A percentile compares a stretch with the other conserved stretches of the same genome.
These are phyloP conservation scores for Phytophthora parvispora DNA, from an alignment of 352 stramenopile species.

Conservation along the genomic window DNA sequence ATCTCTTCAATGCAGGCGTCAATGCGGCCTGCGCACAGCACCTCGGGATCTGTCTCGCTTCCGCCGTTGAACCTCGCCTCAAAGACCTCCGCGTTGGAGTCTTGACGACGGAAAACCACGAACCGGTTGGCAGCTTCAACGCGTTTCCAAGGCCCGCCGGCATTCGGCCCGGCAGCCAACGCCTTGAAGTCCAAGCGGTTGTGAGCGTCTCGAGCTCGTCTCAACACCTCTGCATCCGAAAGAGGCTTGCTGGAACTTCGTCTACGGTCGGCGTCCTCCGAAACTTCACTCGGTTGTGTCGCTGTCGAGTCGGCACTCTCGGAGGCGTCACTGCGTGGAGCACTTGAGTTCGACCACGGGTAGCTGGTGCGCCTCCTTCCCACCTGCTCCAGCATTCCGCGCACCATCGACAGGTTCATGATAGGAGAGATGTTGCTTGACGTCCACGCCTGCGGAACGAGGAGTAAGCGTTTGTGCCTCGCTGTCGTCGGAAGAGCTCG, in stretches of 20 bases:
- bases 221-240: slow-evolving; percentile 14
- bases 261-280: neutral
- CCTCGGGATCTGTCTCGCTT: slow-evolving; percentile 7
- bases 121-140: slow-evolving; percentile 21
- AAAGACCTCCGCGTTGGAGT: neutral
- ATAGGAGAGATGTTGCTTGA: neutral
- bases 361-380: slow-evolving; percentile 4
- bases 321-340: neutral
- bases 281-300: slow-evolving; percentile 8
- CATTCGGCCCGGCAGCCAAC: slow-evolving; percentile 14
- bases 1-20: slow-evolving; percentile 35
- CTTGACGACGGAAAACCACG: slow-evolving; percentile 14
- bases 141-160: slow-evolving; percentile 23
- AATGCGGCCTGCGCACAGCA: slow-evolving; percentile 32
- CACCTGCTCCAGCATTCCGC: slow-evolving; percentile 11
- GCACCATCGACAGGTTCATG: slow-evolving; percentile 21
- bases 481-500: slow-evolving; percentile 4
- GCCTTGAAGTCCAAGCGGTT: slow-evolving; percentile 10
- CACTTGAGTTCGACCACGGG: neutral
- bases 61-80: neutral
- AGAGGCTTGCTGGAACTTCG: neutral
- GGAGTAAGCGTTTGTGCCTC: slow-evolving; percentile 7
- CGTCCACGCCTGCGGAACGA: neutral
- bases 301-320: slow-evolving; percentile 4
- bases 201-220: slow-evolving; percentile 13